Conservation (phyloP, 2,329 filamentous ascomycete species). For the Talaromyces sp. region DNA sequence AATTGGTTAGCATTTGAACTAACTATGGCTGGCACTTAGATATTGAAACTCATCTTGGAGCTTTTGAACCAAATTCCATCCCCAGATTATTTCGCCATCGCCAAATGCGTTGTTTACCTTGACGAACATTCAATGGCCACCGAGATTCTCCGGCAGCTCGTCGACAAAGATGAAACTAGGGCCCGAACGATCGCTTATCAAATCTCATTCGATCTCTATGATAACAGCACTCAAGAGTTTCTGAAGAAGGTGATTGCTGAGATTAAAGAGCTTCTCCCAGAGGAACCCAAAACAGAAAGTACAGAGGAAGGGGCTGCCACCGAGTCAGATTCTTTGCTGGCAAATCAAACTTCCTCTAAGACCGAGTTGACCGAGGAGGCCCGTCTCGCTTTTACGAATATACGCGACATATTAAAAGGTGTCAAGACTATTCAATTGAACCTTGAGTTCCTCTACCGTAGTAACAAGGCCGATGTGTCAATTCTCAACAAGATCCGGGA, state of each 20-base stretch:
- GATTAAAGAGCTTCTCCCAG: slow-evolving; percentile 75
- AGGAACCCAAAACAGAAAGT: slow-evolving; percentile 40
- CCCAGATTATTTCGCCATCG: slow-evolving; percentile 96
- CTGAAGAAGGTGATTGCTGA: slow-evolving; percentile 59
- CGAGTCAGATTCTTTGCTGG: slow-evolving; percentile 59
- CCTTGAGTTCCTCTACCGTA: slow-evolving; percentile 92
- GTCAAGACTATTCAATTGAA: slow-evolving; percentile 93
- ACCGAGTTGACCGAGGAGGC: slow-evolving; percentile 52
- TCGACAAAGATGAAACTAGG: slow-evolving; percentile 72
- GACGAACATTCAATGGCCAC: slow-evolving; percentile 89
- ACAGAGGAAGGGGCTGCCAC: slow-evolving; percentile 52
- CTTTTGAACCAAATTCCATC: slow-evolving; percentile 89
- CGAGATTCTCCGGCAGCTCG: slow-evolving; percentile 75
- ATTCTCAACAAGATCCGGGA: slow-evolving; percentile 96
- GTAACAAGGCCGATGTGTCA: slow-evolving; percentile 85
- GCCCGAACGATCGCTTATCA: slow-evolving; percentile 89
- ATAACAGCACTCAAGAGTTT: slow-evolving; percentile 98
- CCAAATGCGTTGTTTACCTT: slow-evolving; percentile 94
- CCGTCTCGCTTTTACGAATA: slow-evolving; percentile 54
- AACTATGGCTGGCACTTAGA: slow-evolving; percentile 47
- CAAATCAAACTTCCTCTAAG: slow-evolving; percentile 47
- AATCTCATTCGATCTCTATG: slow-evolving; percentile 95
- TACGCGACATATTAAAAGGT: slow-evolving; percentile 69
- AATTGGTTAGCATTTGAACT: background rate
- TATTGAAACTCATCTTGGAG: slow-evolving; percentile 86